Percentiles rank a stretch among this genome's conserved stretches.
Conservation (phyloP, 2,329 filamentous ascomycete species). For the Aspergillus glaucus region DNA sequence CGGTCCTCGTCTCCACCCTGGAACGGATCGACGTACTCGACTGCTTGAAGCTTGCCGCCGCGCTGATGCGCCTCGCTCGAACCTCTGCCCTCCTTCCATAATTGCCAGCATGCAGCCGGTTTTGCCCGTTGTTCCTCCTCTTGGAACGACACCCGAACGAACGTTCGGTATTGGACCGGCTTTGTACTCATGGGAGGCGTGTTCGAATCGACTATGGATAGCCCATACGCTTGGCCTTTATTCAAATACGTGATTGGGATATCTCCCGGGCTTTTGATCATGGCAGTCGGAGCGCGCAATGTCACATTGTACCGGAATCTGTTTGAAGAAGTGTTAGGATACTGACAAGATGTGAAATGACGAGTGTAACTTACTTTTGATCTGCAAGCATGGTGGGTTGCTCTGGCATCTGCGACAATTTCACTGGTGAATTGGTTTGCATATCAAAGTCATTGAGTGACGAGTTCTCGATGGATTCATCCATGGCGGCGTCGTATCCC, state of each 20-base stretch:
- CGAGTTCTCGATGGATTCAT: conserved; percentile 59
- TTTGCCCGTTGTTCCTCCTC: conserved; percentile 87
- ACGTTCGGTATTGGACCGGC: conserved; percentile 75
- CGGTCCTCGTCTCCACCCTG: conserved; percentile 51
- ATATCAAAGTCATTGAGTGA: conserved; percentile 53
- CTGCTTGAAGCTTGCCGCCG: conserved; percentile 84
- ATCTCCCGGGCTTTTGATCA: conserved; percentile 79
- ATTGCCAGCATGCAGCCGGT: conserved; percentile 76
- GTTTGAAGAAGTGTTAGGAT: conserved; percentile 9
- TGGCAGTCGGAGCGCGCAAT: conserved; percentile 88
- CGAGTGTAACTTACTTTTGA: conserved; percentile 47
- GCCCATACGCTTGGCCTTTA: conserved; percentile 89
- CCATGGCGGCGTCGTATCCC: conserved; percentile 70
- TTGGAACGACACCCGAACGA: conserved; percentile 92
- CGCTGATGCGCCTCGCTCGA: conserved; percentile 91
- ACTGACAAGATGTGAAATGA: conserved; percentile 16
- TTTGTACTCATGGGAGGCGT: conserved; percentile 53
- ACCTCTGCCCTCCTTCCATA: conserved; percentile 96
- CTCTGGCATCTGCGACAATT: conserved; percentile 29
- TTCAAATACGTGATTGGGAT: conserved; percentile 98
- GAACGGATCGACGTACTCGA: conserved; percentile 76
- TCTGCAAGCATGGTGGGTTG: conserved; percentile 26
- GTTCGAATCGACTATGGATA: conserved; percentile 74
- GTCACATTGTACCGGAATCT: conserved; percentile 85
- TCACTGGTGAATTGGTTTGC: conserved; percentile 49